Conservation (phyloP, 2,329 filamentous ascomycete species). For the Clarireedia monteithiana region DNA sequence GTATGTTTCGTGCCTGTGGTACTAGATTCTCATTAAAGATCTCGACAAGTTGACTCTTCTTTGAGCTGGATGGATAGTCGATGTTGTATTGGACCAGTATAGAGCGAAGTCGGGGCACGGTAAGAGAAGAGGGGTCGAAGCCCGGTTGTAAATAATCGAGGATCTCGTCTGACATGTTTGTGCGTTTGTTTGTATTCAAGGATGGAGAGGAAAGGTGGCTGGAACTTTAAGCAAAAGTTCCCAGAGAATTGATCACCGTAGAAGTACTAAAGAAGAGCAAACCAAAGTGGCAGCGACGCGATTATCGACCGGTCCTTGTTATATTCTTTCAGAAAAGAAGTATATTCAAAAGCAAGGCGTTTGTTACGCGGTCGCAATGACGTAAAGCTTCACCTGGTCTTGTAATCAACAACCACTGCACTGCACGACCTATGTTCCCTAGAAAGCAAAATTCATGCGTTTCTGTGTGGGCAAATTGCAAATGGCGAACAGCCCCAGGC, state of each 20-base stretch:
- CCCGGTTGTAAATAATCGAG: conserved; percentile 73
- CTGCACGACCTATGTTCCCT: no score
- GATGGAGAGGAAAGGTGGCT: neutral
- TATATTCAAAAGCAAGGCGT: neutral
- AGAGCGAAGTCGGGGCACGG: conserved; percentile 79
- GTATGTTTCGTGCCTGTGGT: conserved; percentile 69
- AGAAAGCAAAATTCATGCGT: no score
- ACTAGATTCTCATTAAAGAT: conserved; percentile 75
- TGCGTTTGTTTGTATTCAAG: neutral
- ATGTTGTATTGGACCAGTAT: conserved; percentile 88
- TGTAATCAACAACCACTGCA: neutral
- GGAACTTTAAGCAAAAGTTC: neutral
- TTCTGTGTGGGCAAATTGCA: no score
- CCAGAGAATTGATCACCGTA: neutral
- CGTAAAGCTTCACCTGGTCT: neutral
- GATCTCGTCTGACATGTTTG: conserved; percentile 9
- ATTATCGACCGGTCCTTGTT: neutral
- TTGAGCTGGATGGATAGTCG: conserved; percentile 78
- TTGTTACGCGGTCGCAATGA: conserved; percentile 7
- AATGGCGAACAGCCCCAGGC: no score
- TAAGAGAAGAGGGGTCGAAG: conserved; percentile 79
- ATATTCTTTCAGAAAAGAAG: neutral
- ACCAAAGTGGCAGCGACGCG: neutral
- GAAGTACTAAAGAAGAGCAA: neutral
- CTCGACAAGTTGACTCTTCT: conserved; percentile 81